phyloP scores from a whole-genome alignment of 2,329 filamentous ascomycete genomes.

The Drechslera avenae region DNA sequence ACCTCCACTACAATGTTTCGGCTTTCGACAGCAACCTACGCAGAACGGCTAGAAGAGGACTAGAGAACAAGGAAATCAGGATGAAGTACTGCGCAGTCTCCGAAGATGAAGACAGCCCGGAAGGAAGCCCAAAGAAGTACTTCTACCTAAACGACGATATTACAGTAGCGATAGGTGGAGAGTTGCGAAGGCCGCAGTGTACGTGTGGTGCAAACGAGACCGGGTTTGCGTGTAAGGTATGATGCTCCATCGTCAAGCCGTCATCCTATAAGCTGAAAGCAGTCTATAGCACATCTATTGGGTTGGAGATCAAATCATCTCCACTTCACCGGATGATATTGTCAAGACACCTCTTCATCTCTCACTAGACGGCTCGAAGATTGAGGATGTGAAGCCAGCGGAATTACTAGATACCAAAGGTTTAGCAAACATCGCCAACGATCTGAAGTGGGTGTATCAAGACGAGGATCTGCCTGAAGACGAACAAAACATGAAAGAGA shows the following conservation, averaged over 20 bases:
- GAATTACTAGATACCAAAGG: conserved; percentile 35
- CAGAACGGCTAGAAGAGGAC: conserved; percentile 36
- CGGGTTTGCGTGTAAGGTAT: conserved; percentile 44
- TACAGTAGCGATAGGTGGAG: conserved; percentile 40
- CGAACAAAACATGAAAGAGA: conserved; percentile 39
- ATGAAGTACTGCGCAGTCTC: conserved; percentile 44
- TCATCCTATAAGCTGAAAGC: conserved; percentile 3
- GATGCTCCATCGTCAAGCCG: neutral
- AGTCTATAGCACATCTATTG: conserved; percentile 46
- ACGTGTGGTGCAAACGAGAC: conserved; percentile 44
- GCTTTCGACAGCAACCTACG: conserved; percentile 40
- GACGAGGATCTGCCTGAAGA: conserved; percentile 34
- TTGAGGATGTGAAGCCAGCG: conserved; percentile 37
- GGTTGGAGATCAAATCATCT: conserved; percentile 44
- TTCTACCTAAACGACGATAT: conserved; percentile 47
- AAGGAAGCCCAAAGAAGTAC: conserved; percentile 28
- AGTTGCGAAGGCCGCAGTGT: conserved; percentile 35
- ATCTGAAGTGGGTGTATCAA: conserved; percentile 39
- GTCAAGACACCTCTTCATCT: conserved; percentile 36
- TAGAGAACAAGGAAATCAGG: conserved; percentile 42
- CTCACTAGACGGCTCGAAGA: conserved; percentile 41
- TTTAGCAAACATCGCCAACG: conserved; percentile 34
- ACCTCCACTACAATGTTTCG: conserved; percentile 44
- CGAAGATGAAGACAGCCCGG: conserved; percentile 27
- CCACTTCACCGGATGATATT: conserved; percentile 26